A percentile compares a stretch with the other conserved stretches of the same genome.
Conservation (phyloP, 2,329 filamentous ascomycete genomes). For the Chaetomium olivaceum region DNA sequence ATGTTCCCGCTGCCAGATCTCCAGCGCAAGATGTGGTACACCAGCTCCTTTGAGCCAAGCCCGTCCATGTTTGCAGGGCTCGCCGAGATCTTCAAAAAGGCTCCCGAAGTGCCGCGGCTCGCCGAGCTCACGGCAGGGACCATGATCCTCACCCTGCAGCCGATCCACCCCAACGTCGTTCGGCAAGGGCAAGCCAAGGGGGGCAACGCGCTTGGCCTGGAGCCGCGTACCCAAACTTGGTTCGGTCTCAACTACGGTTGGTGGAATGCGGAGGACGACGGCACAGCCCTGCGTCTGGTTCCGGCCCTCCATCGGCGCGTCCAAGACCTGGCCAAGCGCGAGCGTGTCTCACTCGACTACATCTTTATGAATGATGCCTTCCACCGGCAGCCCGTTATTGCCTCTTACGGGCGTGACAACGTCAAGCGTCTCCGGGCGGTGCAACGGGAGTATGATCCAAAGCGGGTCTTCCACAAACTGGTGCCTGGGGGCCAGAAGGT, state of each 20-base stretch:
- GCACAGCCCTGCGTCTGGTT: not conserved
- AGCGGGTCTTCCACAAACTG: not conserved
- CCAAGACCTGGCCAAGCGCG: not conserved
- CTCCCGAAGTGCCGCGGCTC: constrained; percentile 5
- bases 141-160: constrained; percentile 15
- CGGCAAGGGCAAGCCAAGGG: not conserved
- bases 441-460: not conserved
- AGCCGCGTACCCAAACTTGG: constrained; percentile 8
- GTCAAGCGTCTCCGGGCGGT: not conserved
- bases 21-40: constrained; percentile 12
- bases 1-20: not conserved
- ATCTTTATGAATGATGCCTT: constrained; percentile 3
- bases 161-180: constrained; percentile 3
- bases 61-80: not conserved
- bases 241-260: not conserved
- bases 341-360: not conserved
- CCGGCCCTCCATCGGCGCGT: not conserved
- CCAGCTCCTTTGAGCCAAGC: constrained; percentile 4
- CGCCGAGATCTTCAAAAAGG: not conserved
- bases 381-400: not conserved
- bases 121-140: not conserved
- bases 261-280: constrained; percentile 2
- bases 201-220: constrained; percentile 16
- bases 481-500: not conserved
- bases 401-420: not conserved